phyloP scores from a whole-genome alignment of 306 rosid genomes.

The Vigna radiata region DNA sequence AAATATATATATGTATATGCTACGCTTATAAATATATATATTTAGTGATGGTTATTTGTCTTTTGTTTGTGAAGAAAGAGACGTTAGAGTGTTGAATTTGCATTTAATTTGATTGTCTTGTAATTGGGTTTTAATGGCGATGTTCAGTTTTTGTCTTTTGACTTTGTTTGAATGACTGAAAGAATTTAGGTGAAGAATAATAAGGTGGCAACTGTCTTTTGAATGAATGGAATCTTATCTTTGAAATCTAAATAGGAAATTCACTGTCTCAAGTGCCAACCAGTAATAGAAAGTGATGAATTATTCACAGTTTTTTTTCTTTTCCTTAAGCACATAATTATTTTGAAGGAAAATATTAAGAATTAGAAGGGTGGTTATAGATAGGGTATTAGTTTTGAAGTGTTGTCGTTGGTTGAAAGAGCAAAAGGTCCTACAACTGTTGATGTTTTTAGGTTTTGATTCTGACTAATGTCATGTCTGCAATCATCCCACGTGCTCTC shows the following conservation, averaged over 20 bases:
- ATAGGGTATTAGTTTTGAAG: no score
- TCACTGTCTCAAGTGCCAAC: neutral
- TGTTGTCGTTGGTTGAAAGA: no score
- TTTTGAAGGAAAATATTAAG: no score
- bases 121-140: neutral
- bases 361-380: no score
- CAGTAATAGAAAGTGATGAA: neutral
- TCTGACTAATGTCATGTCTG: slow-evolving; percentile 6
- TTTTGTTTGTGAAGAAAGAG: neutral
- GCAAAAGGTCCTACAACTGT: no score
- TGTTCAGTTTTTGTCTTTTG: slow-evolving; percentile 17
- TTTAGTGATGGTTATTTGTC: no score
- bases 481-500: slow-evolving; percentile 49
- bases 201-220: neutral
- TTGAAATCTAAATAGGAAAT: slow-evolving; percentile 6
- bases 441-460: no score
- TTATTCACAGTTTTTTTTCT: neutral
- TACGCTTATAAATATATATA: no score
- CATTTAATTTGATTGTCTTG: slow-evolving; percentile 14
- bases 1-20: no score
- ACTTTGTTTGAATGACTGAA: neutral
- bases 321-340: no score
- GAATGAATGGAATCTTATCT: neutral
- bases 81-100: neutral
- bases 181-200: neutral